These are phyloP conservation scores for Gentiana dahurica DNA, from an alignment of 257 asterid genomes.

Conservation along the genomic window DNA sequence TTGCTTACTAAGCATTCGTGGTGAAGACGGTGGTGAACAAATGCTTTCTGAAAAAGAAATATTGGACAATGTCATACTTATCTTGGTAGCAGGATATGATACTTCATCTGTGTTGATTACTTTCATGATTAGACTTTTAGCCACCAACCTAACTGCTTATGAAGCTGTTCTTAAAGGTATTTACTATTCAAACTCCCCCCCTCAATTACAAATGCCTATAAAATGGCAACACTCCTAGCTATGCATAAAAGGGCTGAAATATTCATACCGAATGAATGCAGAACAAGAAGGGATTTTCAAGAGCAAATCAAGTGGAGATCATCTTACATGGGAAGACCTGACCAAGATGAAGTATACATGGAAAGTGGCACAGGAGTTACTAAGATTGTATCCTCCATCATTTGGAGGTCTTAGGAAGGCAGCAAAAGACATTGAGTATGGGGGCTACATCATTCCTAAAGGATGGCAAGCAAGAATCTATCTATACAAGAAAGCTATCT, in stretches of 20 bases:
- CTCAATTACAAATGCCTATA: too few species aligned
- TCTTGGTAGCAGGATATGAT: slow-evolving; percentile 65
- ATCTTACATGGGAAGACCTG: slow-evolving; percentile 61
- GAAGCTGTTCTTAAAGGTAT: slow-evolving; percentile 52
- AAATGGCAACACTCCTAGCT: too few species aligned
- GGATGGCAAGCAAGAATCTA: slow-evolving; percentile 70
- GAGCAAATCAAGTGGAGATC: slow-evolving; percentile 19
- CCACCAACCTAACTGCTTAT: slow-evolving; percentile 28
- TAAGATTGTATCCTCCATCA: slow-evolving; percentile 41
- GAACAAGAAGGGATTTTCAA: slow-evolving; percentile 52
- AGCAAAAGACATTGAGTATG: slow-evolving; percentile 40
- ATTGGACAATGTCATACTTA: slow-evolving; percentile 44
- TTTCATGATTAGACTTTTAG: slow-evolving; percentile 38
- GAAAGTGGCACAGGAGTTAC: slow-evolving; percentile 63
- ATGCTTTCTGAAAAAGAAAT: slow-evolving; percentile 49
- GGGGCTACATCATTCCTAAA: slow-evolving; percentile 53
- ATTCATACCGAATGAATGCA: not conserved
- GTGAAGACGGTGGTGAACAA: too few species aligned
- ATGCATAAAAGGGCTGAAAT: too few species aligned
- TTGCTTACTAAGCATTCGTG: too few species aligned
- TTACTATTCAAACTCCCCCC: not conserved
- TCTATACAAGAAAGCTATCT: too few species aligned
- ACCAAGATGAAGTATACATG: slow-evolving; percentile 61
- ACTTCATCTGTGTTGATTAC: slow-evolving; percentile 54
- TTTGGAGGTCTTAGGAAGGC: slow-evolving; percentile 47